Base-by-base conservation (phyloP, 2,329 filamentous ascomycete species). In the Fusarium xylarioides region DNA sequence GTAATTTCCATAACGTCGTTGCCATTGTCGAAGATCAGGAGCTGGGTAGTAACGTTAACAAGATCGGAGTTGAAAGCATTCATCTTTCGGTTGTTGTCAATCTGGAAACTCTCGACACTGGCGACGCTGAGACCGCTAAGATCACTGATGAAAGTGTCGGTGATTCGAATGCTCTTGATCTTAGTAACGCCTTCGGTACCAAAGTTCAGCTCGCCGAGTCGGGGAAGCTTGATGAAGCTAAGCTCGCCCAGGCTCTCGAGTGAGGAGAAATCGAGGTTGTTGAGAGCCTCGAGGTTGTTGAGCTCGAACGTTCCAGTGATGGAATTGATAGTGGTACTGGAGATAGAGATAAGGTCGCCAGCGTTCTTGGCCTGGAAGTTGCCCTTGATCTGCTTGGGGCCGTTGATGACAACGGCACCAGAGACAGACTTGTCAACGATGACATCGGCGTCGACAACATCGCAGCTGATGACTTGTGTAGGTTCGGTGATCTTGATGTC, bases 31-130 rank as follows among this genome's bases (percentile, higher is more conserved):
- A 91, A 90, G 80, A 99, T 91, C 79, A 88, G 91, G 59, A 98
- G 85, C 52, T 87, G 82, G 63, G 89, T 86, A 74, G 88, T 92
- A 78, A 97, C 89, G 85, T 93, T 95, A 82, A 88, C 88, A 66
- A 98, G 88, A 81, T 92, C 89, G 83, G 95, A 93, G 80, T 90
- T 89, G 85, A 97, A 93, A 70, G 86, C 87, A 80, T 89, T 90
- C 77, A 99, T 88, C 80, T 92, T 91, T 70, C 85, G 86, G 90
- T 98, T 98, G 91, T 97, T 97, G 89, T 93, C 92, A 84, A 99
- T 92, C 82, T 93, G 87, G 81, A 99, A 89, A 75, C 85, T 87
- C 64, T 89, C 88, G 61, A 94, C 91, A n/a, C 88, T 87, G 73
- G 90, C 83, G 73, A 98, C 87, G 81, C 94, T 92, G 81, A 99